Base-by-base conservation (phyloP, 176 grass and related monocot genomes). In the Triticum dicoccoides region DNA sequence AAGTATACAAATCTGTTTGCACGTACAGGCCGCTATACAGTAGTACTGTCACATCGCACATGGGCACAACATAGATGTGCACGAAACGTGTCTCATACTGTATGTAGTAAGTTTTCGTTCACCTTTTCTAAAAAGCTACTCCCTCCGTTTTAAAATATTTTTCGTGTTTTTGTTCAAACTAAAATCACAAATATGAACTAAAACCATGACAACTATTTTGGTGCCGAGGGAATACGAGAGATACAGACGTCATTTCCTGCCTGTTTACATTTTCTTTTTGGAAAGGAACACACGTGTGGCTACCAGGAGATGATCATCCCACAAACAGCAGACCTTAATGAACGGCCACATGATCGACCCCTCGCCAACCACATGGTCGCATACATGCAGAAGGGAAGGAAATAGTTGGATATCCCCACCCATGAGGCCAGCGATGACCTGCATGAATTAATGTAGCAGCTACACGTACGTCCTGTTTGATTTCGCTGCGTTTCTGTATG, bases 1-100 rank as follows among this genome's bases (percentile, higher is more conserved):
- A 89, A 76, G 77, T 67, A 74, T 69, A 76, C 88, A 89, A 81
- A 89, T 89, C 33, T 85, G 88, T 37, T 79, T 61, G 83, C 83
- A 81, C 77, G 37, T 71, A 85, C 73, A 52, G 73, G 0, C 88
- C 33, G 45, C 23, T 9, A 61, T 61, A 76, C 61, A 80, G 76
- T 66, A 10, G 82, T 66, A 44, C 11, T 3, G 58, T 18, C 82
- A 73, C 74, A 54, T 18, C 82, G 23, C 62, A 61, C 54, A 64
- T 20, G 41, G 69, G n/a, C 52, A 30, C 30, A 69, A 61, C 62
- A 39, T 73, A 65, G 35, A 18, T 27, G 62, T 10, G 35, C 56
- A 25, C 18, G 61, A 76, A 54, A 67, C 65, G 39, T 39, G 27
- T 29, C 20, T 9, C 63, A 27, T 33, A 29, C 15, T 7, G 18